A percentile compares a stretch with the other conserved stretches of the same genome.
Conservation (phyloP, 192 early-diverging fungal genomes). For the Backusella westeae region DNA sequence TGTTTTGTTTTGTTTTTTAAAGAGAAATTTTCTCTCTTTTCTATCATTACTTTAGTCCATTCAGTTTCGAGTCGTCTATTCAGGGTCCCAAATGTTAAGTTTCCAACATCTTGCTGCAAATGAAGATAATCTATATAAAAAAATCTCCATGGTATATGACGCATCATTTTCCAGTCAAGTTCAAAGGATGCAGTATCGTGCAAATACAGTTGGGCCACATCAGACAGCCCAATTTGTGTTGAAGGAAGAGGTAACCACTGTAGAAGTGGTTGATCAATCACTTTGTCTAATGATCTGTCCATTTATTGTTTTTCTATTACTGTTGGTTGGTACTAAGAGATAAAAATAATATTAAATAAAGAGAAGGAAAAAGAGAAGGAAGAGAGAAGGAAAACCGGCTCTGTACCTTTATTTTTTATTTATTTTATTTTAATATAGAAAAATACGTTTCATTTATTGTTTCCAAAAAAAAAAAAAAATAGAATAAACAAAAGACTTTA, state of each 20-base stretch:
- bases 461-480: background rate
- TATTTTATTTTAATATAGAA: background rate
- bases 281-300: background rate
- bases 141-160: conserved; percentile 3
- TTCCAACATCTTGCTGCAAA: background rate
- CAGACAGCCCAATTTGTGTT: conserved; percentile 5
- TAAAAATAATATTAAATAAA: background rate
- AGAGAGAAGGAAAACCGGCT: background rate
- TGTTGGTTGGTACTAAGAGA: background rate
- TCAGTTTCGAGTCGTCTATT: background rate
- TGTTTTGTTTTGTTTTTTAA: background rate
- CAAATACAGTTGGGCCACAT: background rate
- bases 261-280: background rate
- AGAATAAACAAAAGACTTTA: background rate
- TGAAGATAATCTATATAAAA: conserved; percentile 17
- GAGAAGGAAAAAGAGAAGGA: background rate
- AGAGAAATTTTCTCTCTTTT: background rate
- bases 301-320: background rate
- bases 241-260: background rate
- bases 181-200: conserved; percentile 6
- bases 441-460: conserved; percentile 2
- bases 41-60: conserved; percentile 12
- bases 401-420: background rate
- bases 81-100: background rate
- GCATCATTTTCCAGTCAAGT: background rate